Conservation (phyloP, 768 basidiomycete genomes). For the Lactarius deliciosus region DNA sequence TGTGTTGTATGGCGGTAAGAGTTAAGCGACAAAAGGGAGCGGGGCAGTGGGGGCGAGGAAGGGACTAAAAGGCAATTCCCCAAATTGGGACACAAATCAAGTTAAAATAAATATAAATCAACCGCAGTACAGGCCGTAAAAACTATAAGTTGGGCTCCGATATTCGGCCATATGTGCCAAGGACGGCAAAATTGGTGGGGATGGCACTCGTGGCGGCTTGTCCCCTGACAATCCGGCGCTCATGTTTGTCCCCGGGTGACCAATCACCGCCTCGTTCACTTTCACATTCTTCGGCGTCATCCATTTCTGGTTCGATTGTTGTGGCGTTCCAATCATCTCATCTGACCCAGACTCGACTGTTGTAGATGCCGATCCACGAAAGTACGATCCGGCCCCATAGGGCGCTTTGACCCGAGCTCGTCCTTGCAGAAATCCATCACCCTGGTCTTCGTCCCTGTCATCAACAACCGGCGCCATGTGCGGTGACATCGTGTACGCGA, state of each 20-base stretch:
- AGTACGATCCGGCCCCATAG: slow-evolving; percentile 55
- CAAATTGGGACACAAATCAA: neutral
- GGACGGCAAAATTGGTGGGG: slow-evolving; percentile 71
- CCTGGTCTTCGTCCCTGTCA: slow-evolving; percentile 34
- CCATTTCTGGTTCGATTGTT: slow-evolving; percentile 28
- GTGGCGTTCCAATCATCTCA: slow-evolving; percentile 1
- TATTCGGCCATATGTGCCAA: slow-evolving; percentile 79
- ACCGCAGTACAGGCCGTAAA: slow-evolving; percentile 72
- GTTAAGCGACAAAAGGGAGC: neutral
- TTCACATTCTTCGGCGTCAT: slow-evolving; percentile 29
- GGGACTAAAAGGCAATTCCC: neutral
- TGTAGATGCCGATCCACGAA: slow-evolving; percentile 50
- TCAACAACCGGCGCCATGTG: slow-evolving; percentile 32
- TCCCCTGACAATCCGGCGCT: slow-evolving; percentile 37
- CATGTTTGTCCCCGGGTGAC: neutral
- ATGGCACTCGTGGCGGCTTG: slow-evolving; percentile 76
- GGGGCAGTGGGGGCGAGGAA: neutral
- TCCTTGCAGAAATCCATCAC: slow-evolving; percentile 35
- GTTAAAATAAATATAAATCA: neutral
- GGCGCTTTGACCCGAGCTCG: slow-evolving; percentile 69
- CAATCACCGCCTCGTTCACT: slow-evolving; percentile 17
- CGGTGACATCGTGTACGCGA: slow-evolving; percentile 32
- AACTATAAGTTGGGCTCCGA: slow-evolving; percentile 79
- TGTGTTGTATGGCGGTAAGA: neutral
- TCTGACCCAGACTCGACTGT: slow-evolving; percentile 29